Conservation (phyloP, 2,329 filamentous ascomycete species). For the Trichoderma sp. region DNA sequence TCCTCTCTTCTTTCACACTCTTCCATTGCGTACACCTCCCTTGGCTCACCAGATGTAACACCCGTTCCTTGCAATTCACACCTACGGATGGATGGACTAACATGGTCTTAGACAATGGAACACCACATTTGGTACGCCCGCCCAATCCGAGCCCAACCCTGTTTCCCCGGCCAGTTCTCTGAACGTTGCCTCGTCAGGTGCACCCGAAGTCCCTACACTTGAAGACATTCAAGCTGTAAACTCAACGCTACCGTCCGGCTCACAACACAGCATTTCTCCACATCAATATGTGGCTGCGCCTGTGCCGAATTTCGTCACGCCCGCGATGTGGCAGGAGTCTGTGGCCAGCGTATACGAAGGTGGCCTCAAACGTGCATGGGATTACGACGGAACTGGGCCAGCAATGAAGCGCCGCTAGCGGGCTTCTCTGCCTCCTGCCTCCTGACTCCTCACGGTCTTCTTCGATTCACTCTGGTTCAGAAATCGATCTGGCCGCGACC, state of each 20-base stretch:
- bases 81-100: background rate
- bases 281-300: conserved; percentile 53
- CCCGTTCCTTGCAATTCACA: background rate
- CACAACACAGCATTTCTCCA: conserved; percentile 45
- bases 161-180: conserved; percentile 48
- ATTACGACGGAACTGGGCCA: conserved; percentile 43
- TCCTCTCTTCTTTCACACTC: background rate
- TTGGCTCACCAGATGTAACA: background rate
- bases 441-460: background rate
- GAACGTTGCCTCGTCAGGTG: conserved; percentile 52
- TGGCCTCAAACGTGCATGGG: conserved; percentile 61
- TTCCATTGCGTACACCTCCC: background rate
- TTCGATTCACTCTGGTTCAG: no score
- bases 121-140: conserved; percentile 78
- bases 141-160: conserved; percentile 33
- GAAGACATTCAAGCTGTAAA: conserved; percentile 51
- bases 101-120: conserved; percentile 82
- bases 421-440: background rate
- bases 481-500: background rate
- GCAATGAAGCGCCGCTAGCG: conserved; percentile 33
- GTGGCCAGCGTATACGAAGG: conserved; percentile 67
- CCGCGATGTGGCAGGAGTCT: conserved; percentile 71
- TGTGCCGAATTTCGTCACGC: conserved; percentile 60
- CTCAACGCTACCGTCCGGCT: conserved; percentile 41
- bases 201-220: conserved; percentile 51